Base-by-base conservation (phyloP, 345 rosid species). In the Lepidium aucheri region DNA sequence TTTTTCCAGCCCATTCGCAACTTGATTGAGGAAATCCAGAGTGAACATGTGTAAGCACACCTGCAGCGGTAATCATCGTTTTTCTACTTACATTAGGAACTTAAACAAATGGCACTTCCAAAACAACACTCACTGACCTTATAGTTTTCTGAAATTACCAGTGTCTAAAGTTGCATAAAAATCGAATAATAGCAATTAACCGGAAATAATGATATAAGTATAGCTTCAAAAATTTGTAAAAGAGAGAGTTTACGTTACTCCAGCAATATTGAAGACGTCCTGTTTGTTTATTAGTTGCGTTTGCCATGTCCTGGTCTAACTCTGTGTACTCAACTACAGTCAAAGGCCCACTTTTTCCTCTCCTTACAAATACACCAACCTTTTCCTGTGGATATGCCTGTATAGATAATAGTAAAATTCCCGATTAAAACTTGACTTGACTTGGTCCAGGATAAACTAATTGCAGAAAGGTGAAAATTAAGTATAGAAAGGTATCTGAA, bases 361-460 rank as follows among this genome's bases (percentile, higher is more conserved):
- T 85, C 83, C 95, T 79, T 45, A 95, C 95, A 79, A 95, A 94
- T n/a, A 91, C 97, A 42, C 99, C 97, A 56, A 91, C 97, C 71
- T 91, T 91, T 79, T 91, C 99, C 68, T 94, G 99, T 66, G 97
- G 96, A 75, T 85, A 88, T 8, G 96, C 95, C 99, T 94, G 81
- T 63, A 47, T 39, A 20, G 59, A 64, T 30, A 32, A 30, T 59
- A 71, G 45, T 53, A 72, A 62, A 15, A 49, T 30, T 63, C 26
- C 6, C 36, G 28, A 16, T 54, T 26, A 16, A 26, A 39, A 44
- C 34, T 22, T 24, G 18, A 60, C 9, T 5, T 61, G 46, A 52
- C 60, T 60, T 30, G 51, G 46, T 24, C 7, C 24, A 9, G 42
- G 52, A 17, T 28, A 49, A 28, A 57, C 20, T 47, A 49, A n/a